Percentiles rank a stretch among this genome's conserved stretches.
These are phyloP conservation scores for Oryza coarctata DNA, from an alignment of 176 grass and related monocot species.

Conservation along the genomic window DNA sequence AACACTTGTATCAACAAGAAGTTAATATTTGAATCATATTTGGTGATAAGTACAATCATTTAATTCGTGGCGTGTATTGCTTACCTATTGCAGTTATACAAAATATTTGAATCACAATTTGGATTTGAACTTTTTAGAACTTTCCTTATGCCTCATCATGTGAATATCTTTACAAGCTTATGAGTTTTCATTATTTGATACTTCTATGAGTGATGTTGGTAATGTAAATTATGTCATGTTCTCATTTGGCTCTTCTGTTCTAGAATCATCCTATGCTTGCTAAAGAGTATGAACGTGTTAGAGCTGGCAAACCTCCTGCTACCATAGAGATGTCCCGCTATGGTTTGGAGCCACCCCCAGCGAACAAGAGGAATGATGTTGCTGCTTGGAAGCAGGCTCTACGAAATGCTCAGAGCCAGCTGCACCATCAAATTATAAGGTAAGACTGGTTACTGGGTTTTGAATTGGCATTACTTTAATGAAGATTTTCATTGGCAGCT, in stretches of 20 bases:
- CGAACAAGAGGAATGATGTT: conserved; percentile 84
- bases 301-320: conserved; percentile 84
- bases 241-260: conserved; percentile 34
- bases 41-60: neutral
- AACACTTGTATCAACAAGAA: neutral
- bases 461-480: neutral
- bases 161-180: neutral
- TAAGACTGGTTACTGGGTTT: conserved; percentile 27
- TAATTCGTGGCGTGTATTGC: neutral
- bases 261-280: conserved; percentile 95
- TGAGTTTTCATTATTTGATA: neutral
- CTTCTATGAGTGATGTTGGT: neutral
- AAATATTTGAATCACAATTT: neutral
- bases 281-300: conserved; percentile 96
- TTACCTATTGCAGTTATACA: neutral
- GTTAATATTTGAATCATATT: neutral
- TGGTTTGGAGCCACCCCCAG: conserved; percentile 81
- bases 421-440: conserved; percentile 95
- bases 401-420: conserved; percentile 77
- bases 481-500: neutral
- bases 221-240: conserved; percentile 15
- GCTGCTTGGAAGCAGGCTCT: conserved; percentile 86
- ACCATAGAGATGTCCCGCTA: conserved; percentile 96
- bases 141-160: neutral
- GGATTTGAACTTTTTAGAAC: neutral